Base-by-base conservation (phyloP, 768 basidiomycete genomes). In the Kwoniella europaea region DNA sequence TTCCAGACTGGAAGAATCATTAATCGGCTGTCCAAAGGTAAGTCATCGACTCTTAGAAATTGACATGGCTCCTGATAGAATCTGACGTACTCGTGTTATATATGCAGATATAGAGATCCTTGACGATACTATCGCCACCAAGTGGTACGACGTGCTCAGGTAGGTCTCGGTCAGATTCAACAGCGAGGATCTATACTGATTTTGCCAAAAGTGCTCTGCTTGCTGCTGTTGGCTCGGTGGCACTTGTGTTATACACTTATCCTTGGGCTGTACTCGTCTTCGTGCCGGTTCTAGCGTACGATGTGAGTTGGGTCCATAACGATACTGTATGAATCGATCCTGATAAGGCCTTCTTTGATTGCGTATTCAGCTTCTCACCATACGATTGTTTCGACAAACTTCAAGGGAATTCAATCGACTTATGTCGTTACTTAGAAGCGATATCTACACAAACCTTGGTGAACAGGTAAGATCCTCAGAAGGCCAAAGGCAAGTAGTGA, bases 31-130 rank as follows among this genome's bases (percentile, higher is more conserved):
- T 74, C 77, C 0, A 82, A 80, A 65, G 44, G 44, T 46, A 10
- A 46, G 44, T 16, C 12, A 10, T 46, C 16, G 44, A 16, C 10
- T 46, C 44, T 46, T 3, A 12, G 1, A 7, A 16, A 16, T 16
- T 6, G 12, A 16, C 10, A 46, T 12, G 3, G 44, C 16, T 3
- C 44, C 16, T 46, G 44, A 27, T 27, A 27, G 27, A 27, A 27
- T 27, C 2, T 27, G 27, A 27, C 27, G 27, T 27, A 3, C 44
- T 46, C 44, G 16, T 46, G 44, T 46, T 16, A 46, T 46, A 16
- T 46, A 46, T 46, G 16, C 44, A 46, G 84, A 85, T 68, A 74
- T 85, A 22, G 74, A 81, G 43, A 76, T 77, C 27, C 65, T 84
- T 13, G 84, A 84, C 63, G 83, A 83, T 68, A 59, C 71, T 22